Evolutionary conservation across 2,329 filamentous ascomycete genomes (phyloP).

Genomic region (Beauveria australis): DNA sequence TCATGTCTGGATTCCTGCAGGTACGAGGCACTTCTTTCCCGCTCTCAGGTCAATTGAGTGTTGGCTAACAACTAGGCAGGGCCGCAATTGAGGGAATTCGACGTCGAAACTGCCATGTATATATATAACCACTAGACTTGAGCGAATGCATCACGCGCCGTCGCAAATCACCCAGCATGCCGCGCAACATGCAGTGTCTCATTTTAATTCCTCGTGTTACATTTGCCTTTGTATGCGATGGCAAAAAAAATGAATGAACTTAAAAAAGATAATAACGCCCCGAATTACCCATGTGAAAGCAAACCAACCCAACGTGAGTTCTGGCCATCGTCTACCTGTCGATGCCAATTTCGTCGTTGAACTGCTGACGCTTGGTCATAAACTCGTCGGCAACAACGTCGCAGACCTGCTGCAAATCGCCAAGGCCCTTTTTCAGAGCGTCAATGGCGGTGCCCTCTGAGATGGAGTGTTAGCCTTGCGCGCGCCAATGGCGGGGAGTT

Average conservation of each 20-base stretch:
- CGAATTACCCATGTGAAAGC: neutral
- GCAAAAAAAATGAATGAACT: neutral
- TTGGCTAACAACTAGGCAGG: conserved; percentile 28
- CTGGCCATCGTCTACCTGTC: conserved; percentile 16
- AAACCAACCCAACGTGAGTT: too few relatives aligned
- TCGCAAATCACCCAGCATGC: neutral
- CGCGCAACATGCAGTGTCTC: conserved; percentile 2
- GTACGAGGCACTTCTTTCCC: conserved; percentile 39
- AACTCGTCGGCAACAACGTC: conserved; percentile 94
- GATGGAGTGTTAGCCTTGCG: conserved; percentile 12
- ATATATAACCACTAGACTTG: conserved; percentile 23
- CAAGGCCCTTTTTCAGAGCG: conserved; percentile 81
- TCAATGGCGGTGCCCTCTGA: conserved; percentile 72
- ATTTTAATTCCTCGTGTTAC: neutral
- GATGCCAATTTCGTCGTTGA: conserved; percentile 27
- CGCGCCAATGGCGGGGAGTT: too few relatives aligned
- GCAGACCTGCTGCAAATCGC: conserved; percentile 83
- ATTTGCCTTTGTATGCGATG: neutral
- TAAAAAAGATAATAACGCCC: neutral
- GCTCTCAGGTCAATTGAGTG: neutral
- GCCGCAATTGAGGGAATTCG: conserved; percentile 43
- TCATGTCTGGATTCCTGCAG: conserved; percentile 93
- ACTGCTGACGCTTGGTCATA: conserved; percentile 42
- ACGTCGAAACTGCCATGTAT: conserved; percentile 20
- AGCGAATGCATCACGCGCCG: conserved; percentile 5